These are phyloP conservation scores for Anacardium occidentale DNA, from an alignment of 345 rosid species.

Conservation along the genomic window DNA sequence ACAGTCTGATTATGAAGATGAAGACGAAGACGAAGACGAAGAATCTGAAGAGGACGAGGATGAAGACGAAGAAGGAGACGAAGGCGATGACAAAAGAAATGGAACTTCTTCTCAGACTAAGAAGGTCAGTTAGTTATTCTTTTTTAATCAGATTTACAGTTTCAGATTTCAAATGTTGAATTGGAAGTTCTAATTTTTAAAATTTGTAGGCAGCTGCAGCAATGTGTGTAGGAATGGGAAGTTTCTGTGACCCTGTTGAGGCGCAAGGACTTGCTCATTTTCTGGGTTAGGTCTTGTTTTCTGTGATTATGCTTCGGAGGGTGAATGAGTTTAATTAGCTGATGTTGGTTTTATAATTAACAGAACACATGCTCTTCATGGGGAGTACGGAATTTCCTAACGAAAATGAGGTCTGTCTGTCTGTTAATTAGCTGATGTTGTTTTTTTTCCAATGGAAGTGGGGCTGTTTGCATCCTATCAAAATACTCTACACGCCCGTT, in stretches of 20 bases:
- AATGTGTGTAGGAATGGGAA: constrained; percentile 95
- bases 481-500: no score
- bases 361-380: constrained; percentile 99
- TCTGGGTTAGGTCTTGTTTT: constrained; percentile 54
- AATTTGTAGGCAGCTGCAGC: constrained; percentile 91
- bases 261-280: constrained; percentile 99
- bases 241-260: constrained; percentile 91
- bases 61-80: constrained; percentile 24
- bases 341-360: constrained; percentile 20
- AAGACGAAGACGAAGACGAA: constrained; percentile 20
- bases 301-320: background rate
- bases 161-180: background rate
- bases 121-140: constrained; percentile 43
- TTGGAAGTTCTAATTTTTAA: constrained; percentile 10
- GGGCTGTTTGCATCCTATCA: no score
- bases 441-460: background rate
- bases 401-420: constrained; percentile 81
- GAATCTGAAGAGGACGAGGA: constrained; percentile 38
- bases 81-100: constrained; percentile 19
- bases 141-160: background rate
- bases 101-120: constrained; percentile 60
- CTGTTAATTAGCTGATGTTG: no score
- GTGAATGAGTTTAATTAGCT: background rate
- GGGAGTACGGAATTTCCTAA: constrained; percentile 91
- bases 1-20: constrained; percentile 29